Conservation (phyloP, 257 asterid genomes). For the Primulina eburnea region DNA sequence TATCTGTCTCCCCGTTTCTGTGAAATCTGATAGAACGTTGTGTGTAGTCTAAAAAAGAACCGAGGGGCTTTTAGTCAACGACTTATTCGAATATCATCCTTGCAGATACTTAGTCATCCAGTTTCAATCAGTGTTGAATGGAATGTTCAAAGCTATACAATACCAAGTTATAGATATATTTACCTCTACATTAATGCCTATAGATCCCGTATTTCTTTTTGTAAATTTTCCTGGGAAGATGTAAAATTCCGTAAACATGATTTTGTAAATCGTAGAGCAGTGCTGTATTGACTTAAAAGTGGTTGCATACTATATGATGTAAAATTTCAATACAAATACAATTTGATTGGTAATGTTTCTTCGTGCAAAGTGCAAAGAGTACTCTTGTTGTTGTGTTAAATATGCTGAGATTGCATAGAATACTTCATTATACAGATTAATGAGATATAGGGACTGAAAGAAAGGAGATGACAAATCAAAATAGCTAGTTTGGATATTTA, state of each 20-base stretch:
- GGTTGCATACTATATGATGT: too few species aligned
- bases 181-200: background rate
- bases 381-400: too few species aligned
- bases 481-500: background rate
- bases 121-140: conserved; percentile 13
- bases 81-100: conserved; percentile 13
- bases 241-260: too few species aligned
- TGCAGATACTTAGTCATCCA: background rate
- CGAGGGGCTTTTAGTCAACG: background rate
- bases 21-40: background rate
- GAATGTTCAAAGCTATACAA: background rate
- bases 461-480: too few species aligned
- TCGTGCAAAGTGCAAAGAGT: too few species aligned
- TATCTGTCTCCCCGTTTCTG: background rate
- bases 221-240: background rate
- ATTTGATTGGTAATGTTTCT: too few species aligned
- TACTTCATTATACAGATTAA: too few species aligned
- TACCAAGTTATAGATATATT: background rate
- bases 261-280: too few species aligned
- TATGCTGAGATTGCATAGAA: too few species aligned
- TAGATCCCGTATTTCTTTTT: background rate
- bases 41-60: background rate
- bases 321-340: too few species aligned
- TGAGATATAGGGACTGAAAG: too few species aligned
- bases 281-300: too few species aligned